These are phyloP conservation scores for Lepidium campestre DNA, from an alignment of 441 rosid genomes.

Conservation along the genomic window DNA sequence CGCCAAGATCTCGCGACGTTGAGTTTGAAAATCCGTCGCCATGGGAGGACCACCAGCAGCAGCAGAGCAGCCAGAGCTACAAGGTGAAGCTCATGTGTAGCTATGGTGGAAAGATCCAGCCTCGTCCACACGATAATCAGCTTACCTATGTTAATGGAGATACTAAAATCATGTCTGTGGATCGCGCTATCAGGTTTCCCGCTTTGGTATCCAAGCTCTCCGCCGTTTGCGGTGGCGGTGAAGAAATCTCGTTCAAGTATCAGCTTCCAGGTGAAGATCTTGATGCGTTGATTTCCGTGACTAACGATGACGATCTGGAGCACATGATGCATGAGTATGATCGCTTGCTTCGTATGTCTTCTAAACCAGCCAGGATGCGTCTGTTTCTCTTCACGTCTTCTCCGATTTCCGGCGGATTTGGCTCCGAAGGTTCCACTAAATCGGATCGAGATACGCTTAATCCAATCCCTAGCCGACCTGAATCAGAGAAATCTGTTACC, in stretches of 20 bases:
- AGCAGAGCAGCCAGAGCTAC: constrained; percentile 36
- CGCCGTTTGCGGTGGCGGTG: constrained; percentile 31
- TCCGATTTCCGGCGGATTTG: constrained; percentile 33
- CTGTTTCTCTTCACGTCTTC: constrained; percentile 56
- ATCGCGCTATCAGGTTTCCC: constrained; percentile 53
- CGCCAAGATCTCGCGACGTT: constrained; percentile 83
- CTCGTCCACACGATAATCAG: constrained; percentile 86
- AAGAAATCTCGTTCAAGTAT: constrained; percentile 65
- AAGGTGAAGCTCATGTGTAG: constrained; percentile 86
- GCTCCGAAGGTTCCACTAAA: constrained; percentile 44
- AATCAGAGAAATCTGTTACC: constrained; percentile 33
- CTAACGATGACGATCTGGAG: constrained; percentile 83
- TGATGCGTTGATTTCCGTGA: constrained; percentile 77
- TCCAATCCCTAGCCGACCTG: constrained; percentile 40
- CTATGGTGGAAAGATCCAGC: constrained; percentile 88
- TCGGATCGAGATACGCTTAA: constrained; percentile 71
- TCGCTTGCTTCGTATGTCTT: constrained; percentile 52
- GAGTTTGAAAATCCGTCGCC: constrained; percentile 80
- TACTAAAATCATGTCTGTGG: constrained; percentile 81
- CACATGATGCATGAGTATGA: constrained; percentile 91
- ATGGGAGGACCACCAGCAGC: constrained; percentile 59
- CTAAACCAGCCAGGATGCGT: constrained; percentile 79
- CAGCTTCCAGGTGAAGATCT: constrained; percentile 87
- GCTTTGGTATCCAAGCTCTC: constrained; percentile 54
- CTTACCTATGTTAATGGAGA: constrained; percentile 80